Evolutionary conservation across 2,329 filamentous ascomycete genomes (phyloP).

Genomic region (Periglandula ipomoeae): DNA sequence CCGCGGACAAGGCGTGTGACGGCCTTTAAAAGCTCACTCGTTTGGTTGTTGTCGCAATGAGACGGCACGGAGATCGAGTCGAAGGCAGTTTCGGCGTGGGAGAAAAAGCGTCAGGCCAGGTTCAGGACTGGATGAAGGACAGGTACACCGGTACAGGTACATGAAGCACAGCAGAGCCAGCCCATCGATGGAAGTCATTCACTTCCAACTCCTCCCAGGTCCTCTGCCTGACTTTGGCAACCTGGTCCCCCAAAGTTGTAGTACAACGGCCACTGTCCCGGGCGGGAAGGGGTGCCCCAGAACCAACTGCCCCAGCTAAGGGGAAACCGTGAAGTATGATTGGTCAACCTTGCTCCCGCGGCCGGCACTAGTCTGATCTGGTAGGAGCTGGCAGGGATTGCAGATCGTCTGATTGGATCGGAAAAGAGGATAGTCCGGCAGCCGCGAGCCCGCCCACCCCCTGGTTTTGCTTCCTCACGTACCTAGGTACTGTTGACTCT

Average conservation of each 20-base stretch:
- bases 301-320: neutral
- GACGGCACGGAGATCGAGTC: neutral
- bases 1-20: neutral
- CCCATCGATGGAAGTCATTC: neutral
- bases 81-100: neutral
- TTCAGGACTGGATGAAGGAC: neutral
- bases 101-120: too few species aligned
- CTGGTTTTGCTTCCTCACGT: neutral
- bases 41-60: neutral
- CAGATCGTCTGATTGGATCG: neutral
- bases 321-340: neutral
- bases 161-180: neutral
- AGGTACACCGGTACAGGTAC: neutral
- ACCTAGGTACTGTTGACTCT: too few species aligned
- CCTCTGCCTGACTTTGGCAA: neutral
- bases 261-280: neutral
- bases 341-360: neutral
- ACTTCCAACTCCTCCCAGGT: neutral
- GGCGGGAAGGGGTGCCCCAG: neutral
- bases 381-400: neutral
- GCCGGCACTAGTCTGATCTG: constrained; percentile 1
- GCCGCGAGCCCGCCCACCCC: neutral
- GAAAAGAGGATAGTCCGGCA: neutral
- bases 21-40: neutral
- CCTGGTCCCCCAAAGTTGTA: neutral